Percentiles rank a stretch among this genome's conserved stretches.
phyloP scores from a whole-genome alignment of 257 asterid genomes.

The Jasminum sambac region DNA sequence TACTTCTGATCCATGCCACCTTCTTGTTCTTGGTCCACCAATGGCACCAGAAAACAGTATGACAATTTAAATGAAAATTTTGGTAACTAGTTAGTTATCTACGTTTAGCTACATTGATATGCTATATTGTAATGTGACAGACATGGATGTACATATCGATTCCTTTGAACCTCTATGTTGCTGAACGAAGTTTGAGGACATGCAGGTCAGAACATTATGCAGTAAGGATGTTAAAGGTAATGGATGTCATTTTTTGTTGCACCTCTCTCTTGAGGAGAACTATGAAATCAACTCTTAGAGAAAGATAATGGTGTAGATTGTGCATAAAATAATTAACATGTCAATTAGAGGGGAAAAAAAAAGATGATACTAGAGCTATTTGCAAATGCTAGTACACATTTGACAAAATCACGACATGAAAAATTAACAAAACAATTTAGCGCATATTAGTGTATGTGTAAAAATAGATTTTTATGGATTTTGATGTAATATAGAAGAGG shows the following conservation, averaged over 20 bases:
- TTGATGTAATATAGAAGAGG: no score
- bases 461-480: no score
- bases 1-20: constrained; percentile 71
- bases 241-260: neutral
- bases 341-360: neutral
- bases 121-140: constrained; percentile 37
- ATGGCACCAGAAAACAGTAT: constrained; percentile 82
- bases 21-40: constrained; percentile 67
- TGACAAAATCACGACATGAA: neutral
- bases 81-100: neutral
- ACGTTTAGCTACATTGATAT: constrained; percentile 5
- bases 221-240: constrained; percentile 80
- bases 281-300: neutral
- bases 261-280: neutral
- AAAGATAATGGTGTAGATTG: neutral
- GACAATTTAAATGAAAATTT: constrained; percentile 13
- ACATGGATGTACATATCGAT: constrained; percentile 88
- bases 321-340: neutral
- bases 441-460: no score
- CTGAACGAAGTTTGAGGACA: constrained; percentile 76
- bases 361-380: neutral
- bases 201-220: constrained; percentile 81
- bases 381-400: neutral
- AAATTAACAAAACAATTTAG: neutral
- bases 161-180: constrained; percentile 70